Evolutionary conservation across 148 eudicot species (phyloP).

Genomic region (Spergularia bocconei): DNA sequence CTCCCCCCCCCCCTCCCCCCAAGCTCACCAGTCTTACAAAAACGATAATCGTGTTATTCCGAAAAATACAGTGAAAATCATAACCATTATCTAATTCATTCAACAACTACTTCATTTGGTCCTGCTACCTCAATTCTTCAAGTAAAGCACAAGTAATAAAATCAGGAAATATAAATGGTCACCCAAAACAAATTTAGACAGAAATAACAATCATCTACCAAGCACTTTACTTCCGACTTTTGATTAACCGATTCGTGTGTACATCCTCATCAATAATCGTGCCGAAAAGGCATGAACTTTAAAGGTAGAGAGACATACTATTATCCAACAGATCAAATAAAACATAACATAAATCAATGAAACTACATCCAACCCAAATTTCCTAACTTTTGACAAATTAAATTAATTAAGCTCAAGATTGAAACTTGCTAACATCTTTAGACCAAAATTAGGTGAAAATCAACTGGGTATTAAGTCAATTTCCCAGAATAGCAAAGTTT

Average conservation of each 20-base stretch:
- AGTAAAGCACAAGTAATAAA: no score
- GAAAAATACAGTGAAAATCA: not conserved
- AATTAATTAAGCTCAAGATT: not conserved
- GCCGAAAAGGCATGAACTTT: no score
- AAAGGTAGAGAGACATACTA: not conserved
- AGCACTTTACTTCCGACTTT: no score
- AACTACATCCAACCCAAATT: not conserved
- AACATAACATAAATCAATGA: not conserved
- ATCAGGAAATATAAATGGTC: not conserved
- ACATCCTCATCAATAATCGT: not conserved
- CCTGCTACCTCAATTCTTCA: not conserved
- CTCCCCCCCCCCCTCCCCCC: no score
- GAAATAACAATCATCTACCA: not conserved
- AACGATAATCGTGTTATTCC: not conserved
- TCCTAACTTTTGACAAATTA: not conserved
- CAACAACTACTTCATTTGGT: not conserved
- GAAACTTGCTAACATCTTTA: not conserved
- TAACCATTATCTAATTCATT: not conserved
- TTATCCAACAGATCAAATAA: not conserved
- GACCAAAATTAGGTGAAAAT: not conserved
- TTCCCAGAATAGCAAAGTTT: not conserved
- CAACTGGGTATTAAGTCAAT: constrained; percentile 2
- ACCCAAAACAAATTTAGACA: not conserved
- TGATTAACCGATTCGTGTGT: no score
- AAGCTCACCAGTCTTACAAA: no score